Percentiles rank a stretch among this genome's conserved stretches.
phyloP scores from a whole-genome alignment of 106 monocot genomes.

The Dendrobium catenatum region DNA sequence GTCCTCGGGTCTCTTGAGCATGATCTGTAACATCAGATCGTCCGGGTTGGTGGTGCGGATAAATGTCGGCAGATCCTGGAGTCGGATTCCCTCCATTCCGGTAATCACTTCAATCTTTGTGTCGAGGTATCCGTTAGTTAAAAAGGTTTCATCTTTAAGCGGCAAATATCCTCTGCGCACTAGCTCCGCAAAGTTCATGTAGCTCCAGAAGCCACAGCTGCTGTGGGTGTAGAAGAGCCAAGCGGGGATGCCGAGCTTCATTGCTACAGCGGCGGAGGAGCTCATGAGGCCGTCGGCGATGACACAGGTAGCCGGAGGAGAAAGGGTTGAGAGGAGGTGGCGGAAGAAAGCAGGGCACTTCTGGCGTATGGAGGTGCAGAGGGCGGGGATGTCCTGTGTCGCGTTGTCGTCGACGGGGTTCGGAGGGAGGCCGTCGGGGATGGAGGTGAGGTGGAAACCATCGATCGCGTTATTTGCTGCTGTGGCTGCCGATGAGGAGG shows the following conservation, averaged over 20 bases:
- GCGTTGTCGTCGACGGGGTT: constrained; percentile 1
- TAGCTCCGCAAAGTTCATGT: constrained; percentile 6
- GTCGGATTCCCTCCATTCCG: constrained; percentile 5
- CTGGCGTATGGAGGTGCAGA: background rate
- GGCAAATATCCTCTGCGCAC: constrained; percentile 1
- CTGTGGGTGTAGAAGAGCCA: constrained; percentile 14
- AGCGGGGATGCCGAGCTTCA: constrained; percentile 8
- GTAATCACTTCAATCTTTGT: background rate
- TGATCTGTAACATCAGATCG: constrained; percentile 8
- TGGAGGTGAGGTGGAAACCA: constrained; percentile 12
- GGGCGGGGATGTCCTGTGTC: constrained; percentile 6
- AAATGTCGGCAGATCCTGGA: constrained; percentile 36
- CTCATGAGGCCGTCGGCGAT: constrained; percentile 22
- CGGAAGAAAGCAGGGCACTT: constrained; percentile 1
- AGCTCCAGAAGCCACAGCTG: constrained; percentile 20
- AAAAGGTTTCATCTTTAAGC: constrained; percentile 1
- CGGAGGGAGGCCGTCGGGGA: constrained; percentile 24
- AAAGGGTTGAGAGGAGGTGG: background rate
- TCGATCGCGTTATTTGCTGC: background rate
- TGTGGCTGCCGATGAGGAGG: background rate
- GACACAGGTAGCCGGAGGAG: constrained; percentile 12
- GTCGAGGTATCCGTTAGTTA: background rate
- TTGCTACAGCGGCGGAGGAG: constrained; percentile 9
- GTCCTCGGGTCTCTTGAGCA: background rate
- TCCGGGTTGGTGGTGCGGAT: constrained; percentile 28